Evolutionary conservation across 2,329 filamentous ascomycete species (phyloP).

Genomic region (Paramyrothecium roridum): DNA sequence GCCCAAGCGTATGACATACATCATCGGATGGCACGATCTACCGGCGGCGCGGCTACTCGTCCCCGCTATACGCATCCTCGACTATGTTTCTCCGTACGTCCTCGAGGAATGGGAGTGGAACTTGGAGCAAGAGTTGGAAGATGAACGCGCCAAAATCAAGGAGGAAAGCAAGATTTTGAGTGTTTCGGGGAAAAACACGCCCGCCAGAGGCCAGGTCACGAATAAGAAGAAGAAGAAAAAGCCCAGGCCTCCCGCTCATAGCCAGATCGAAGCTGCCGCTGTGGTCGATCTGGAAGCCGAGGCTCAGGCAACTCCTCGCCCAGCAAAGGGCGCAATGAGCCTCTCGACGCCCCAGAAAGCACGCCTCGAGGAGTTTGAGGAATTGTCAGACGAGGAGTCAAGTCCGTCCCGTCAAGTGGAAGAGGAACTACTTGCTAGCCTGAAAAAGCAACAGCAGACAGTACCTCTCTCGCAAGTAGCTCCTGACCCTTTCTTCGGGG

Average conservation of each 20-base stretch:
- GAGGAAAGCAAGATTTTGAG: conserved; percentile 9
- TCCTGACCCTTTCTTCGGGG: too few species aligned
- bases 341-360: conserved; percentile 32
- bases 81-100: conserved; percentile 55
- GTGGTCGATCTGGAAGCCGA: conserved; percentile 21
- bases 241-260: conserved; percentile 24
- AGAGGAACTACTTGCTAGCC: neutral
- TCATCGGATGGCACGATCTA: conserved; percentile 52
- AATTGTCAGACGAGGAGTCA: conserved; percentile 22
- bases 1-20: conserved; percentile 47
- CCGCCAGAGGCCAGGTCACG: neutral
- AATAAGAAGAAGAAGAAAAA: conserved; percentile 14
- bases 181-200: neutral
- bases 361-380: conserved; percentile 24
- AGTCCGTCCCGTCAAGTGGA: conserved; percentile 23
- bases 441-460: neutral
- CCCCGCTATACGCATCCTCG: conserved; percentile 43
- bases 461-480: neutral
- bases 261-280: conserved; percentile 25
- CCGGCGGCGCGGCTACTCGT: conserved; percentile 46
- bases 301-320: conserved; percentile 13
- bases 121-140: conserved; percentile 38
- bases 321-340: conserved; percentile 28
- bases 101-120: conserved; percentile 56
- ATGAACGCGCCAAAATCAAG: conserved; percentile 26